Conservation (phyloP, 805 yeast species). For the Kuraishia piskuri region DNA sequence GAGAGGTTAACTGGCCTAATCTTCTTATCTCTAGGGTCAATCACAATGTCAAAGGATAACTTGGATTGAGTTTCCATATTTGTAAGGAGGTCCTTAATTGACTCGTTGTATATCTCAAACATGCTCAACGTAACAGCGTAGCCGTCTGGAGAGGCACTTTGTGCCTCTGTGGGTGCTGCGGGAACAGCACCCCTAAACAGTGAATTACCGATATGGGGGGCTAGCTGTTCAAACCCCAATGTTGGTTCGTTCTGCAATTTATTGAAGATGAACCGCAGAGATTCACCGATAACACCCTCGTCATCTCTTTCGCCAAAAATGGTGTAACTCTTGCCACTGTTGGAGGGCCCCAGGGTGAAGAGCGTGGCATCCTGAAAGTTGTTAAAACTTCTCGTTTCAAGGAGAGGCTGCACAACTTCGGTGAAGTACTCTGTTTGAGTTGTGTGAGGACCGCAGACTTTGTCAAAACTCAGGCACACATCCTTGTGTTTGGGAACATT, state of each 20-base stretch:
- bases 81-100: slow-evolving; percentile 28
- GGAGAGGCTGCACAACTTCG: slow-evolving; percentile 22
- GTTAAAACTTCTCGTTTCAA: slow-evolving; percentile 19
- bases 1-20: slow-evolving; percentile 33
- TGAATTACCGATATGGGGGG: not conserved
- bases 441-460: slow-evolving; percentile 4
- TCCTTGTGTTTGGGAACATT: not conserved
- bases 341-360: slow-evolving; percentile 46
- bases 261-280: slow-evolving; percentile 16
- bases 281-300: slow-evolving; percentile 11
- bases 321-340: slow-evolving; percentile 38
- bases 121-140: slow-evolving; percentile 38
- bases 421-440: slow-evolving; percentile 28
- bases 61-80: slow-evolving; percentile 16
- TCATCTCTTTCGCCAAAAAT: slow-evolving; percentile 20
- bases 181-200: not conserved
- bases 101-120: slow-evolving; percentile 44
- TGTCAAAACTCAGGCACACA: not conserved
- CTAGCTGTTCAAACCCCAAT: not conserved
- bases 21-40: slow-evolving; percentile 34
- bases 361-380: slow-evolving; percentile 31
- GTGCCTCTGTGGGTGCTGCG: not conserved
- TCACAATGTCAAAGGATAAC: slow-evolving; percentile 29
- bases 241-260: slow-evolving; percentile 4
- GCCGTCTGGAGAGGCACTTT: not conserved